These are phyloP conservation scores for Neofusicoccum umdonicola DNA, from an alignment of 2,329 filamentous ascomycete species.

Conservation along the genomic window DNA sequence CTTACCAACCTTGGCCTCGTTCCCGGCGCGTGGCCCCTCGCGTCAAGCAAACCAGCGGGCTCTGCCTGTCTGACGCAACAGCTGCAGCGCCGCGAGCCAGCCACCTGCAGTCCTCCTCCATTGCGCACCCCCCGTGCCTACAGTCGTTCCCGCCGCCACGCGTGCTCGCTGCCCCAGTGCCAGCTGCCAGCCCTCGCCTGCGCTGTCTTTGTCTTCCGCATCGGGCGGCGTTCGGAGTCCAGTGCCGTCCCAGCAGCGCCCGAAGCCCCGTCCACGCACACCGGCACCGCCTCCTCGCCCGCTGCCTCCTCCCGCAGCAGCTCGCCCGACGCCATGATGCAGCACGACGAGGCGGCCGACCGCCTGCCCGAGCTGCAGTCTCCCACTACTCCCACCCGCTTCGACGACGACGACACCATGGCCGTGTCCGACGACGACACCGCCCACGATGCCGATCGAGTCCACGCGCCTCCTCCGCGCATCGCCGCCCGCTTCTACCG, in stretches of 20 bases:
- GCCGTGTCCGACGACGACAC: conserved; percentile 40
- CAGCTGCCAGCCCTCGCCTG: background rate
- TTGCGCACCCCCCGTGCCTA: background rate
- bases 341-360: conserved; percentile 18
- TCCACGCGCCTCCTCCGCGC: conserved; percentile 67
- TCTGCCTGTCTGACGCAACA: conserved; percentile 7
- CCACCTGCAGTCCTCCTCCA: background rate
- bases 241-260: background rate
- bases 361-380: conserved; percentile 14
- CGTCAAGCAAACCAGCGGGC: background rate
- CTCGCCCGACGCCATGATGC: background rate
- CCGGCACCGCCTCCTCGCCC: background rate
- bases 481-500: conserved; percentile 77
- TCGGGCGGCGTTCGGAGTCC: background rate
- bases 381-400: conserved; percentile 28
- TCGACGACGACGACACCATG: conserved; percentile 39
- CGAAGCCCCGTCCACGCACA: conserved; percentile 4
- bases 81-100: background rate
- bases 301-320: background rate
- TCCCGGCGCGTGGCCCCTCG: conserved; percentile 10
- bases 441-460: conserved; percentile 29
- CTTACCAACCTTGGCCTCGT: conserved; percentile 10
- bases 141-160: background rate
- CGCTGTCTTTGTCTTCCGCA: background rate
- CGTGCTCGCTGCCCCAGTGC: too few relatives aligned